phyloP scores from a whole-genome alignment of 83 land plant species.

The Isoetes engelmannii region DNA sequence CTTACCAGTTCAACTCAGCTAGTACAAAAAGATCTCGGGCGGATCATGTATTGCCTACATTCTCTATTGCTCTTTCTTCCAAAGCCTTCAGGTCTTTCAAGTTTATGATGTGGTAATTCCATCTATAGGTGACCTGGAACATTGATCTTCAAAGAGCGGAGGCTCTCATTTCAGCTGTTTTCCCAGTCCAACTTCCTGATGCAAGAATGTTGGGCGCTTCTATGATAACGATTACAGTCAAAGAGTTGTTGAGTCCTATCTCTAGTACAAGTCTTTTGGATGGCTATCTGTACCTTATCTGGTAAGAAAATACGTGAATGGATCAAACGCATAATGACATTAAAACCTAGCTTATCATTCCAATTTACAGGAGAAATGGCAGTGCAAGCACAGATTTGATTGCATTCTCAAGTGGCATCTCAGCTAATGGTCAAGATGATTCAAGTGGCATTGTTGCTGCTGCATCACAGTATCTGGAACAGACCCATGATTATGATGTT shows the following conservation, averaged over 20 bases:
- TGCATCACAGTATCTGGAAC: not conserved
- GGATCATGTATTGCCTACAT: not conserved
- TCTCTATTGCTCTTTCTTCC: not conserved
- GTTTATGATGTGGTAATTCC: not conserved
- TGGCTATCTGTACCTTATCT: conserved; percentile 6
- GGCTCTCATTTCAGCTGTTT: not conserved
- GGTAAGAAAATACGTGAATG: not conserved
- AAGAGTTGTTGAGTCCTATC: not conserved
- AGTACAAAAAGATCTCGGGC: not conserved
- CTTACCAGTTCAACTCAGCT: conserved; percentile 1
- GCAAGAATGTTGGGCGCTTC: not conserved
- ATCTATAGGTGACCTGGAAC: not conserved
- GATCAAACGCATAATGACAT: not conserved
- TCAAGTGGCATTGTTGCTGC: conserved; percentile 2
- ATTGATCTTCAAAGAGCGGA: not conserved
- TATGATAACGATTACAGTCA: not conserved
- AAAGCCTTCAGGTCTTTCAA: not conserved
- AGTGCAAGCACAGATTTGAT: not conserved
- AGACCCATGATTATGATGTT: not conserved
- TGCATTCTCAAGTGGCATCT: not conserved
- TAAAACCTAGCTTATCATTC: not conserved
- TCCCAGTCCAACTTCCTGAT: not conserved
- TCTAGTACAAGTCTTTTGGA: not conserved
- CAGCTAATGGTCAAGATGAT: not conserved
- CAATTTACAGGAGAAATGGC: conserved; percentile 3